A percentile compares a stretch with the other conserved stretches of the same genome.
These are phyloP conservation scores for Ogataea hybrid DNA, from an alignment of 1,139 yeast species.

Conservation along the genomic window DNA sequence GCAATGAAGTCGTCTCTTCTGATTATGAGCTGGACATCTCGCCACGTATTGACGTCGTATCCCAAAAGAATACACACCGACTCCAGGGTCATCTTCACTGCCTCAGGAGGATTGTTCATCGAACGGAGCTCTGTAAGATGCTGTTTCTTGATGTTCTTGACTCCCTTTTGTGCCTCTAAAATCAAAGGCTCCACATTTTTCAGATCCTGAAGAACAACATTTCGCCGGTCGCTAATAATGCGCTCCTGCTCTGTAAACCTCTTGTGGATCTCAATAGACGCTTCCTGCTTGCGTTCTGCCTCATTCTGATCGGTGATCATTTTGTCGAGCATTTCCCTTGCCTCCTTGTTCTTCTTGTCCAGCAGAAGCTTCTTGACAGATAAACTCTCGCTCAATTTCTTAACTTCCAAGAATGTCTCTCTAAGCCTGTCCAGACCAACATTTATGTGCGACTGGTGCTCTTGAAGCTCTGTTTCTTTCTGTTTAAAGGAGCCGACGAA, in stretches of 20 bases:
- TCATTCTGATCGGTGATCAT: constrained; percentile 91
- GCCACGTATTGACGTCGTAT: constrained; percentile 67
- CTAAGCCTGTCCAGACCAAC: constrained; percentile 72
- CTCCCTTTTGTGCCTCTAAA: constrained; percentile 80
- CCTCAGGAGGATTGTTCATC: constrained; percentile 88
- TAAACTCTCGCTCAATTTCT: constrained; percentile 53
- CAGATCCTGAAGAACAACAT: constrained; percentile 59
- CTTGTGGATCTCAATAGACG: constrained; percentile 73
- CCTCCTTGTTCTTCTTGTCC: constrained; percentile 59
- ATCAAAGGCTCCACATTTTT: constrained; percentile 83
- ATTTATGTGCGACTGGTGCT: constrained; percentile 67
- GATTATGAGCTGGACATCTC: constrained; percentile 78
- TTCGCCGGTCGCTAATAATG: constrained; percentile 55
- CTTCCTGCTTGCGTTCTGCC: constrained; percentile 87
- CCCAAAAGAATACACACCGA: constrained; percentile 85
- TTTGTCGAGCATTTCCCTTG: constrained; percentile 64
- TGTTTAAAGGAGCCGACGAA: constrained; percentile 44
- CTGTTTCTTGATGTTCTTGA: constrained; percentile 86
- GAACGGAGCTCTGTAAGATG: constrained; percentile 88
- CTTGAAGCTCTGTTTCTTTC: constrained; percentile 54
- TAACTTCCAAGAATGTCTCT: constrained; percentile 76
- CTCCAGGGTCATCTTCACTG: constrained; percentile 82
- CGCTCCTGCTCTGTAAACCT: constrained; percentile 68
- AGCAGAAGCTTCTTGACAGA: constrained; percentile 53
- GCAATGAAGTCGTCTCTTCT: constrained; percentile 87